Evolutionary conservation across 352 stramenopile genomes (phyloP).

Genomic region (Aphanomyces stellatus): DNA sequence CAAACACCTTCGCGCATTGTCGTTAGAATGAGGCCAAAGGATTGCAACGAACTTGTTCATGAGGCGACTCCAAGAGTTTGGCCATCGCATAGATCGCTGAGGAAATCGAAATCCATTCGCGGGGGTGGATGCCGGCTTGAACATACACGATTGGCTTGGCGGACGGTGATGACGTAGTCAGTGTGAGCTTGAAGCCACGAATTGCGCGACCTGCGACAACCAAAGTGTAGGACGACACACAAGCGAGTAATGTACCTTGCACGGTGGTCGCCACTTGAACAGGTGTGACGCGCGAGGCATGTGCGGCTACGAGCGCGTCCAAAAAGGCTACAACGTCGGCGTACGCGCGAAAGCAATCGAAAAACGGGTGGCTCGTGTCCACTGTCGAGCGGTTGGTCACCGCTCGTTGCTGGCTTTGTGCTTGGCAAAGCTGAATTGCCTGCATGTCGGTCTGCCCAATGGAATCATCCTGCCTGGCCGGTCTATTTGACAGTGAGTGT

Average conservation of each 20-base stretch:
- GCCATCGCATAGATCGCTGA: conserved; percentile 28
- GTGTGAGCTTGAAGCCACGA: conserved; percentile 51
- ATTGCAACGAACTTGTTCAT: neutral
- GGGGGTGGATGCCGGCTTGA: conserved; percentile 48
- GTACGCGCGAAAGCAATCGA: neutral
- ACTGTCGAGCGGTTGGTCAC: too few relatives aligned
- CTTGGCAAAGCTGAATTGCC: too few relatives aligned
- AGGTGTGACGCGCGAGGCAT: neutral
- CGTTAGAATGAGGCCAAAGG: neutral
- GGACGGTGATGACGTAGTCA: conserved; percentile 24
- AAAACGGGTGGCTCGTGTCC: neutral
- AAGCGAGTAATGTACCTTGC: too few relatives aligned
- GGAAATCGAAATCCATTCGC: conserved; percentile 26
- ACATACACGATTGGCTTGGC: conserved; percentile 35
- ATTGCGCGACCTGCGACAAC: conserved; percentile 25
- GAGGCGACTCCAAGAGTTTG: conserved; percentile 6
- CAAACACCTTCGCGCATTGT: neutral
- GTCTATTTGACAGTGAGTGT: too few relatives aligned
- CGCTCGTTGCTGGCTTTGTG: too few relatives aligned
- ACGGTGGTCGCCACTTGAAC: neutral
- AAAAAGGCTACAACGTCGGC: neutral
- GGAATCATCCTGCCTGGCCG: too few relatives aligned
- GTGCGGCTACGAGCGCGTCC: neutral
- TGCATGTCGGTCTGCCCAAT: too few relatives aligned
- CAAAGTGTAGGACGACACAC: neutral